Evolutionary conservation across 164 flowering plant species (phyloP), one percentile per base, ranked within the genome.

Genomic region (Echeveria elegans): DNA sequence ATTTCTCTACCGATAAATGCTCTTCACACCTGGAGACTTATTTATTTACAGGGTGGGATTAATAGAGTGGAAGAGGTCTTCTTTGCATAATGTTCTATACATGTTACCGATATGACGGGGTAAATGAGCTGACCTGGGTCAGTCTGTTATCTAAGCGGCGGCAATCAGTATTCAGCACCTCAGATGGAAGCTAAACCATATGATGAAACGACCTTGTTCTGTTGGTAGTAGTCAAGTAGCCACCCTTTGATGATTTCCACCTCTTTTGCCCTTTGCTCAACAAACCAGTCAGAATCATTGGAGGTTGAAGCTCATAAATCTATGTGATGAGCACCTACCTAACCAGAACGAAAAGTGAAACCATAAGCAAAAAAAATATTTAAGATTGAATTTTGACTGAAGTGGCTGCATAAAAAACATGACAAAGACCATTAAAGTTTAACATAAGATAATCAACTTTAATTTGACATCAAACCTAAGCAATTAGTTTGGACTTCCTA

Each of bases 301-400:
- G 74, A 50, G 2, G 88, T 90, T 29, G 88, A 68, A 40, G 88
- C 76, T 40, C 94, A 87, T 77, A 90, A 76, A 79, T 93, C 98
- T 64, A 86, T 69, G 78, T 90, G 98, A 82, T 93, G 97, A 9
- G 94, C 98, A 71, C 98, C 98, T 90, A 71, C 98, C 98, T 90
- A 72, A 73, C 4, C 28, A 50, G 21, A 10, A 50, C n/a, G 9
- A 2, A 50, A 50, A n/a, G 26, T n/a, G 28, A 1, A 50, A 23
- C 28, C 5, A 50, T 50, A 9, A 50, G 24, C 56, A 23, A 50
- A 50, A 50, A 50, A 50, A 1, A 19, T 8, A 21, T 50, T 50
- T 23, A 1, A 50, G 26, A 50, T 21, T n/a, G 56, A 50, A 47
- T 6, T 50, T n/a, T n/a, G 56, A 21, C 56, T 23, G 5, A 0